phyloP scores from a whole-genome alignment of 73 alveolate genomes.

The Tetrahymena thermophila region DNA sequence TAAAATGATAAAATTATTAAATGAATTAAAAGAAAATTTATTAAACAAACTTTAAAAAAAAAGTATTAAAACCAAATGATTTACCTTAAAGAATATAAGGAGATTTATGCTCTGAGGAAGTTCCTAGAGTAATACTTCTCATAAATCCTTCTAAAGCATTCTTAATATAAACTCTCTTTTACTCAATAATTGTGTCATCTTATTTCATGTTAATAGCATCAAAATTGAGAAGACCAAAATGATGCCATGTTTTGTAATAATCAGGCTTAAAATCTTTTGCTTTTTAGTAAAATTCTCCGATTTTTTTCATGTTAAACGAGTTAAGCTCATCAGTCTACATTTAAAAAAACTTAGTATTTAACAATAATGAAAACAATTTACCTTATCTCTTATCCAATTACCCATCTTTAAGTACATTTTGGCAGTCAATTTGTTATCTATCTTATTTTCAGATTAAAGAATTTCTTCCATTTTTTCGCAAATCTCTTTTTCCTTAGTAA shows the following conservation, averaged over 20 bases:
- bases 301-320: background rate
- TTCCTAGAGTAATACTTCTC: slow-evolving; percentile 67
- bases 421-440: slow-evolving; percentile 32
- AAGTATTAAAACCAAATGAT: background rate
- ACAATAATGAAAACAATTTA: background rate
- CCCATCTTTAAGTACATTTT: slow-evolving; percentile 41
- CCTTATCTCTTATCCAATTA: slow-evolving; percentile 41
- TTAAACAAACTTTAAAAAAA: slow-evolving; percentile 55
- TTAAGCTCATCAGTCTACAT: slow-evolving; percentile 1
- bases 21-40: slow-evolving; percentile 34
- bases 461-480: slow-evolving; percentile 14
- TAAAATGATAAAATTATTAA: no score
- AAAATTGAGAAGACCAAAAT: slow-evolving; percentile 25
- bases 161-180: slow-evolving; percentile 52
- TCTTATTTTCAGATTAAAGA: slow-evolving; percentile 9
- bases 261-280: slow-evolving; percentile 20
- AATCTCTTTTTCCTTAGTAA: slow-evolving; percentile 16
- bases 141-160: slow-evolving; percentile 91
- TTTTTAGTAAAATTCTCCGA: background rate
- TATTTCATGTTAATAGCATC: slow-evolving; percentile 39
- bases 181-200: slow-evolving; percentile 12
- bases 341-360: background rate
- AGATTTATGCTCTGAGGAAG: background rate
- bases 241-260: slow-evolving; percentile 44
- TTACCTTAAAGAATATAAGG: background rate